Conservation (phyloP, 192 early-diverging fungal genomes). For the Glomus cerebriforme region DNA sequence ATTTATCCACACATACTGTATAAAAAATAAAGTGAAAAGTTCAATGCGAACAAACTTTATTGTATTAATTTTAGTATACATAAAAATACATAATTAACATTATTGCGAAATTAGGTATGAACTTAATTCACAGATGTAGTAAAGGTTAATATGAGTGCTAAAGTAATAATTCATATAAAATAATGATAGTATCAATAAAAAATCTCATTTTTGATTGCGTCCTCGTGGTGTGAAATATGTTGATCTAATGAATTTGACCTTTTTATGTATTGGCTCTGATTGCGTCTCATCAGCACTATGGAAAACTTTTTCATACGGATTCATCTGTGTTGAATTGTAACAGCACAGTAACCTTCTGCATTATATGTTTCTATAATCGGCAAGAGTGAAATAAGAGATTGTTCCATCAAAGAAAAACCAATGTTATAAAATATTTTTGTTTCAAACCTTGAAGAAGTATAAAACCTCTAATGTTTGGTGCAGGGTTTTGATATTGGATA, state of each 20-base stretch:
- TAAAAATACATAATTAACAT: too few species aligned
- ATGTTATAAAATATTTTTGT: background rate
- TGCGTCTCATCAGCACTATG: background rate
- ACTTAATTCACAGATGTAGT: too few species aligned
- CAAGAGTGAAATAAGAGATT: background rate
- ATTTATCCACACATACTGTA: too few species aligned
- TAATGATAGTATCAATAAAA: background rate
- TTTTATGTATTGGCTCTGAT: background rate
- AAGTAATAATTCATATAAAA: too few species aligned
- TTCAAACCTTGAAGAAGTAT: slow-evolving; percentile 21
- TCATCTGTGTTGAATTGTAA: background rate
- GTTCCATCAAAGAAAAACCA: background rate
- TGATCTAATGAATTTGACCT: background rate
- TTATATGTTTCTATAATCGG: background rate
- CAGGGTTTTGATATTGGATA: slow-evolving; percentile 17
- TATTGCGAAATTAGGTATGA: too few species aligned
- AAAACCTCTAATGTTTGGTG: background rate
- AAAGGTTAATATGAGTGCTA: too few species aligned
- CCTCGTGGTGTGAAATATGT: background rate
- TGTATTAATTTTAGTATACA: too few species aligned
- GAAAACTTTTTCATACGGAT: background rate
- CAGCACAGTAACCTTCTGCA: background rate
- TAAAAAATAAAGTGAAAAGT: too few species aligned
- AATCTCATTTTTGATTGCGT: background rate
- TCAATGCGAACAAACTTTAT: too few species aligned